Conservation (phyloP, 2,329 filamentous ascomycete genomes). For the Dryadomyces quercus-mongolicae region DNA sequence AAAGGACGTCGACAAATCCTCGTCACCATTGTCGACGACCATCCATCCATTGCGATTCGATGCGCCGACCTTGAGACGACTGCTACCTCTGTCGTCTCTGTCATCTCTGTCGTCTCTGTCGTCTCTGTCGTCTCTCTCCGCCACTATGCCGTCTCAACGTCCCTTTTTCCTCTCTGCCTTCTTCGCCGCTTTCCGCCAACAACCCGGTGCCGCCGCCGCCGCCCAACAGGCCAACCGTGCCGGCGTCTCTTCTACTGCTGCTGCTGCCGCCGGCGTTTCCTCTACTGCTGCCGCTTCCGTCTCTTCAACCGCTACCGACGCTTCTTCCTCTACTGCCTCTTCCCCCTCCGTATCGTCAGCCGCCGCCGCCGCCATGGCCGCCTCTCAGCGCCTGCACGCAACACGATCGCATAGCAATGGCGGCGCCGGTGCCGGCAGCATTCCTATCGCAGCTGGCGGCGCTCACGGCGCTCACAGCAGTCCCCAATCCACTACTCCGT, state of each 20-base stretch:
- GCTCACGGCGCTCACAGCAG: neutral
- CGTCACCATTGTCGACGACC: too few relatives aligned
- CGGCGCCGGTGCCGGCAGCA: neutral
- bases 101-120: neutral
- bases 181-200: slow-evolving; percentile 42
- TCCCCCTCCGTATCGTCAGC: slow-evolving; percentile 10
- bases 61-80: too few relatives aligned
- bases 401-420: slow-evolving; percentile 2
- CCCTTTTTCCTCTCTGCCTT: slow-evolving; percentile 45
- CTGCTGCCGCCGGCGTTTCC: slow-evolving; percentile 3
- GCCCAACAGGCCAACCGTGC: slow-evolving; percentile 27
- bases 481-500: neutral
- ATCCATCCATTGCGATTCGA: too few relatives aligned
- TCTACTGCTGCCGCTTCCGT: slow-evolving; percentile 11
- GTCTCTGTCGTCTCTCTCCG: neutral
- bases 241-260: slow-evolving; percentile 9
- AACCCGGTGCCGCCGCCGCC: slow-evolving; percentile 20
- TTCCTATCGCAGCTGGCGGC: neutral
- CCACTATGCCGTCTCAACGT: slow-evolving; percentile 37
- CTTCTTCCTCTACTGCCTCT: slow-evolving; percentile 3
- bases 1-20: too few relatives aligned
- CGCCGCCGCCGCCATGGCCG: slow-evolving; percentile 10
- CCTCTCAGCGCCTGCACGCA: slow-evolving; percentile 9
- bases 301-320: too few relatives aligned
- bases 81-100: too few relatives aligned